phyloP scores from a whole-genome alignment of 2,329 filamentous ascomycete genomes.

The Trichoderma brevicompactum region DNA sequence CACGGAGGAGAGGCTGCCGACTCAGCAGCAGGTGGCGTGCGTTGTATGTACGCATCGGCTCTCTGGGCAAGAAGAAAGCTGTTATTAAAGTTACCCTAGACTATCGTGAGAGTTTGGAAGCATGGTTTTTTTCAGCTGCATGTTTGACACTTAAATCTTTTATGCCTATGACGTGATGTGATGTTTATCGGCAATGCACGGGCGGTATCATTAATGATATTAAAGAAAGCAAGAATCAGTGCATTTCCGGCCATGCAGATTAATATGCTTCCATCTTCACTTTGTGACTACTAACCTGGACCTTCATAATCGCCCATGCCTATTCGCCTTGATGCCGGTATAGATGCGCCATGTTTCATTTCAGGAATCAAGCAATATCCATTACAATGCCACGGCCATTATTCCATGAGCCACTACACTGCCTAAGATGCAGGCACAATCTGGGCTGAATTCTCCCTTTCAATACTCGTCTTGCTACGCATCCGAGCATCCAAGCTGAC shows the following conservation, averaged over 20 bases:
- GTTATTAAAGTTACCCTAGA: slow-evolving; percentile 24
- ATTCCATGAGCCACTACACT: too few species aligned
- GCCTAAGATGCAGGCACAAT: not conserved
- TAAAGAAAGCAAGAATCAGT: too few species aligned
- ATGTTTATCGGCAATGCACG: not conserved
- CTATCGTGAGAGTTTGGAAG: slow-evolving; percentile 1
- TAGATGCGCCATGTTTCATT: too few species aligned
- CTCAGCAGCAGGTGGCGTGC: not conserved
- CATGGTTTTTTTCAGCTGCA: not conserved
- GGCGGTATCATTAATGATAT: too few species aligned
- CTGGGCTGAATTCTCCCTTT: not conserved
- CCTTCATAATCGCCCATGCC: too few species aligned
- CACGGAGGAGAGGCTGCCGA: slow-evolving; percentile 4
- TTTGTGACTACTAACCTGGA: too few species aligned
- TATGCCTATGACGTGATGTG: not conserved
- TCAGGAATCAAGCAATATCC: too few species aligned
- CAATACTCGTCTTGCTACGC: not conserved
- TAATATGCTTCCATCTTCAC: too few species aligned
- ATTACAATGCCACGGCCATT: too few species aligned
- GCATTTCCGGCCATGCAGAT: too few species aligned
- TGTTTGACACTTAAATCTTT: not conserved
- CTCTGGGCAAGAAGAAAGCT: not conserved
- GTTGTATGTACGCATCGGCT: not conserved
- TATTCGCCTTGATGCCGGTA: too few species aligned
- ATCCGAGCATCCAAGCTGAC: not conserved